Base-by-base conservation (phyloP, 2,329 filamentous ascomycete genomes). In the Onygenales sp. region DNA sequence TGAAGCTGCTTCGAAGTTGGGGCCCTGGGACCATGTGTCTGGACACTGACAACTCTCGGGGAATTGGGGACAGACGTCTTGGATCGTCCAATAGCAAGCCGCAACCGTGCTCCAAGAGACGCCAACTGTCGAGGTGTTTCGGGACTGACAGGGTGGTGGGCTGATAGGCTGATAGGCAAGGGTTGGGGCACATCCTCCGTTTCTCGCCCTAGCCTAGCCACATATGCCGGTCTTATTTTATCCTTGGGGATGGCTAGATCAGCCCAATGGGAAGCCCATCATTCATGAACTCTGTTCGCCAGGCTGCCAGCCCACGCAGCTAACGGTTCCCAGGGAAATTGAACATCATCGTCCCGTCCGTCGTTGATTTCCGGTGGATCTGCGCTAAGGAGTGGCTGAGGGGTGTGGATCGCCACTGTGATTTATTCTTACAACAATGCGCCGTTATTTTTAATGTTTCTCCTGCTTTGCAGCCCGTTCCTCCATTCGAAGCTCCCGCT, bases 321-420 rank as follows among this genome's bases (percentile, higher is more conserved):
- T 43, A 52, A 17, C 49, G 21, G 49, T 44, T 36, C 42, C 42
- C 40, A 52, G 49, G 49, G 42, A 52, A 37, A 45, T 52, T 45
- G 40, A 45, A 46, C 53, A 53, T 55, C 52, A 49, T 49, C 54
- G 45, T 56, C 55, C 55, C 52, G 55, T 57, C 55, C 47, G 31
- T 47, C 42, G 53, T 51, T 55, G 50, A 53, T 49, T 44, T 37
- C 51, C 42, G 40, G 49, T 57, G 52, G 55, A 57, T 57, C 55
- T 57, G 55, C 55, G 52, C 55, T 57, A 57, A 53, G 45, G 27
- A 42, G 46, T 47, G 51, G 53, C 49, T 50, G 34, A 36, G 53
- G 53, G 45, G 51, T 49, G 49, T n/a, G 42, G 44, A 56, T 42
- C 40, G 42, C 33, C 32, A 52, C 53, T 33, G 27, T 39, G 14